Conservation (phyloP, 306 rosid species). For the Hippophae tibetana region DNA sequence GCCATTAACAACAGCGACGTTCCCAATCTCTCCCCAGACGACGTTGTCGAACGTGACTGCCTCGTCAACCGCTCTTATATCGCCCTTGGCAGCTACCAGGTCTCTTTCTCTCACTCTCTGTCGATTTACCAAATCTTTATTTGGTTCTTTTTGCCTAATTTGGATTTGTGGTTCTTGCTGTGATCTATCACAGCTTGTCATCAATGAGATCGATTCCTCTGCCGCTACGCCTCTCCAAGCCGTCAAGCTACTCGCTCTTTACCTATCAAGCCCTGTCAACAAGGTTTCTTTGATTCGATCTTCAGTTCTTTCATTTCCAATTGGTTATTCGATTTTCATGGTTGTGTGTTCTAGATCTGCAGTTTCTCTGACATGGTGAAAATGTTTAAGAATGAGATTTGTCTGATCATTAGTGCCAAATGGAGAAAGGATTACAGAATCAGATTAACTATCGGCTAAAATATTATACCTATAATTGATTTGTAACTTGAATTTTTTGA, state of each 20-base stretch:
- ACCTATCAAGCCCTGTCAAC: conserved; percentile 52
- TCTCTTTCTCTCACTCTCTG: conserved; percentile 5
- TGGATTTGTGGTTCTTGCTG: background rate
- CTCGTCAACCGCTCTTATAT: conserved; percentile 84
- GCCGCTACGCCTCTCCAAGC: conserved; percentile 93
- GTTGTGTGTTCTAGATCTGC: background rate
- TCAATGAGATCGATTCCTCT: conserved; percentile 69
- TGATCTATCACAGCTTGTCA: conserved; percentile 38
- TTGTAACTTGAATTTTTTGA: too few relatives aligned
- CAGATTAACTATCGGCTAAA: too few relatives aligned
- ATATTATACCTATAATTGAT: too few relatives aligned
- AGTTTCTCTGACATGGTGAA: background rate
- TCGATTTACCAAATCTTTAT: background rate
- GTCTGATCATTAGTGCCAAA: too few relatives aligned
- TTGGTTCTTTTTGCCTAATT: conserved; percentile 1
- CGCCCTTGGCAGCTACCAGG: conserved; percentile 71
- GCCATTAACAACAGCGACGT: conserved; percentile 81
- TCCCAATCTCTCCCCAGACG: conserved; percentile 62
- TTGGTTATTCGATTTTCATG: too few relatives aligned
- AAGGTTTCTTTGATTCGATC: conserved; percentile 34
- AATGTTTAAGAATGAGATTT: too few relatives aligned
- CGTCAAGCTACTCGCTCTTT: conserved; percentile 82
- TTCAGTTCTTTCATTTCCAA: background rate
- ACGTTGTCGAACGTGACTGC: conserved; percentile 63
- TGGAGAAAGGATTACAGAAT: too few relatives aligned